Evolutionary conservation across 2,329 filamentous ascomycete genomes (phyloP).

Genomic region (Ceratocystis lukuohia): DNA sequence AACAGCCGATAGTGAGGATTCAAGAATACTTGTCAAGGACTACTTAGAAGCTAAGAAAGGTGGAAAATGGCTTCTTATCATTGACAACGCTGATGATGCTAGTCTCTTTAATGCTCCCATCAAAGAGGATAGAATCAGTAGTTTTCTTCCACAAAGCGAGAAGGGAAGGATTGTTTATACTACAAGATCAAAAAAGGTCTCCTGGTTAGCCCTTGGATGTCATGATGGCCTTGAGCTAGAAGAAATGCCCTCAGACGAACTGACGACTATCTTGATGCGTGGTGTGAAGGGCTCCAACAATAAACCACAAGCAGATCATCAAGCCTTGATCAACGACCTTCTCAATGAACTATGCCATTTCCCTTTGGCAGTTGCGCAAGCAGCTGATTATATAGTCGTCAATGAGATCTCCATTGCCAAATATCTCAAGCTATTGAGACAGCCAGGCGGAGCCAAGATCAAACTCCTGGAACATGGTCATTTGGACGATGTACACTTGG

Average conservation of each 20-base stretch:
- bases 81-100: slow-evolving; percentile 23
- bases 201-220: neutral
- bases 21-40: slow-evolving; percentile 16
- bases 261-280: neutral
- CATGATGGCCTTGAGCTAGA: neutral
- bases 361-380: slow-evolving; percentile 20
- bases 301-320: too few relatives aligned
- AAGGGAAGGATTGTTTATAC: slow-evolving; percentile 13
- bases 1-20: neutral
- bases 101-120: neutral
- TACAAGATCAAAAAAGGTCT: slow-evolving; percentile 4
- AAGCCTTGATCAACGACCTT: neutral
- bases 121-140: neutral
- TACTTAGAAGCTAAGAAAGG: slow-evolving; percentile 20
- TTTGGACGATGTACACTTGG: neutral
- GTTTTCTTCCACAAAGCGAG: slow-evolving; percentile 24
- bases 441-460: neutral
- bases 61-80: slow-evolving; percentile 23
- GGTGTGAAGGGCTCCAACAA: too few relatives aligned
- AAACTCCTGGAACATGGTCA: neutral
- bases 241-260: neutral
- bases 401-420: neutral
- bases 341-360: slow-evolving; percentile 11
- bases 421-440: neutral
- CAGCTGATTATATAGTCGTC: slow-evolving; percentile 19